Evolutionary conservation across 2,329 filamentous ascomycete species (phyloP).

Genomic region (Aaosphaeria pasadenensis): DNA sequence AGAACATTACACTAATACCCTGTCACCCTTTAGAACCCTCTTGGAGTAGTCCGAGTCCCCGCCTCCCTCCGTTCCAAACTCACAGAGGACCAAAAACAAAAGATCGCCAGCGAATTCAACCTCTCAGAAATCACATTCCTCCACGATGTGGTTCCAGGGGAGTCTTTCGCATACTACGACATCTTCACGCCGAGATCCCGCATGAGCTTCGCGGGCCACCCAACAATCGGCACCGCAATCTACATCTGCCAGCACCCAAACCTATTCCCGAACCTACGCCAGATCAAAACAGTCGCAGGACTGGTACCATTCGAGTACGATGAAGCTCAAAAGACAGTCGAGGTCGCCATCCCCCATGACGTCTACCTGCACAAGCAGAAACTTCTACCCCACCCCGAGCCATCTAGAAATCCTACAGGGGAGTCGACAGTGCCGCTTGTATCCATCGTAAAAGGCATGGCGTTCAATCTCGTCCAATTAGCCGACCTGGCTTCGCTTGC

Average conservation of each 20-base stretch:
- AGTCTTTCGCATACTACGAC: slow-evolving; percentile 36
- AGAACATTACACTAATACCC: too few relatives aligned
- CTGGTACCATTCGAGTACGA: slow-evolving; percentile 13
- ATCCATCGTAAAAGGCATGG: slow-evolving; percentile 66
- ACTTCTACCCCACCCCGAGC: slow-evolving; percentile 24
- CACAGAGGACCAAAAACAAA: slow-evolving; percentile 49
- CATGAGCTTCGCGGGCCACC: slow-evolving; percentile 56
- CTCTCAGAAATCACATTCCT: slow-evolving; percentile 55
- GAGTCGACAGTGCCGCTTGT: slow-evolving; percentile 24
- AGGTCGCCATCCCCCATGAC: slow-evolving; percentile 63
- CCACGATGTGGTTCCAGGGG: slow-evolving; percentile 28
- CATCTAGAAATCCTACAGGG: slow-evolving; percentile 9
- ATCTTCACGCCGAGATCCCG: slow-evolving; percentile 52
- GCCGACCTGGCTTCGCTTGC: slow-evolving; percentile 51
- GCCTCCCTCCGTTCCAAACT: slow-evolving; percentile 31
- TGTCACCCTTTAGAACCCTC: slow-evolving; percentile 39
- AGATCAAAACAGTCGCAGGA: slow-evolving; percentile 14
- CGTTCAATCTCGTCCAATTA: slow-evolving; percentile 62
- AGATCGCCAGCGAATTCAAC: slow-evolving; percentile 55
- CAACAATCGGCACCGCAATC: slow-evolving; percentile 53
- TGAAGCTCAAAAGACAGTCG: slow-evolving; percentile 32
- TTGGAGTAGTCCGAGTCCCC: slow-evolving; percentile 50
- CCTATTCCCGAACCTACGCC: slow-evolving; percentile 6
- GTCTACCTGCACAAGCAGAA: slow-evolving; percentile 56
- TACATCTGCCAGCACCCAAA: slow-evolving; percentile 38